A percentile compares a stretch with the other conserved stretches of the same genome.
These are phyloP conservation scores for Pharus latifolius DNA, from an alignment of 176 grass and related monocot genomes.

Conservation along the genomic window DNA sequence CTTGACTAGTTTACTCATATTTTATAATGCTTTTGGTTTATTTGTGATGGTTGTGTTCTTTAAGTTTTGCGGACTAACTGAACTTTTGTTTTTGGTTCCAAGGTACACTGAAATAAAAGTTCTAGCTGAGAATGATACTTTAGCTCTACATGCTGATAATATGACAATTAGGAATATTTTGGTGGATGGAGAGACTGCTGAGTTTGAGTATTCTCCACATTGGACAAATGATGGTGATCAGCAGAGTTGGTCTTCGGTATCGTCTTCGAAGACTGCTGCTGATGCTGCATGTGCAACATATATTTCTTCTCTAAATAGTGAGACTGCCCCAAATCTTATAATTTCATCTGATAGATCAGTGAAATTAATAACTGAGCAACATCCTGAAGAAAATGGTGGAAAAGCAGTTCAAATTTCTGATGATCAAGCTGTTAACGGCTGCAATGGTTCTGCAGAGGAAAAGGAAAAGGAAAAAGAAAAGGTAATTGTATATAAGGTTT, in stretches of 20 bases:
- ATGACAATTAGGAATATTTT: slow-evolving; percentile 68
- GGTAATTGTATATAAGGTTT: slow-evolving; percentile 17
- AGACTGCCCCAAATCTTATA: slow-evolving; percentile 68
- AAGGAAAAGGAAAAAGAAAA: slow-evolving; percentile 34
- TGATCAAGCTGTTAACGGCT: slow-evolving; percentile 46
- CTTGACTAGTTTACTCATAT: background rate
- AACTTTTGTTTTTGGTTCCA: slow-evolving; percentile 32
- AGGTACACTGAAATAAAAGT: slow-evolving; percentile 89
- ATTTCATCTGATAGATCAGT: slow-evolving; percentile 49
- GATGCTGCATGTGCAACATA: slow-evolving; percentile 68
- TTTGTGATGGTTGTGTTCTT: too few relatives aligned
- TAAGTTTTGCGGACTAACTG: background rate
- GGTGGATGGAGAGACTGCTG: slow-evolving; percentile 65
- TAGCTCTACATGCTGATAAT: slow-evolving; percentile 77
- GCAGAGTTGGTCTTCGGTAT: slow-evolving; percentile 57
- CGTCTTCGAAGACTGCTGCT: slow-evolving; percentile 81
- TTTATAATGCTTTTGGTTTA: slow-evolving; percentile 1
- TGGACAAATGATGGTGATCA: slow-evolving; percentile 64
- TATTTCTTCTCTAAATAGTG: slow-evolving; percentile 60
- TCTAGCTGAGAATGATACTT: slow-evolving; percentile 53
- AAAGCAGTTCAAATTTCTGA: slow-evolving; percentile 11
- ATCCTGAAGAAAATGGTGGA: slow-evolving; percentile 39
- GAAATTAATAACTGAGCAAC: slow-evolving; percentile 42
- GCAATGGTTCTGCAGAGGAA: slow-evolving; percentile 45
- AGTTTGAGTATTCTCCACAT: slow-evolving; percentile 75